Base-by-base conservation (phyloP, 805 yeast genomes). In the Ogataea dorogensis region DNA sequence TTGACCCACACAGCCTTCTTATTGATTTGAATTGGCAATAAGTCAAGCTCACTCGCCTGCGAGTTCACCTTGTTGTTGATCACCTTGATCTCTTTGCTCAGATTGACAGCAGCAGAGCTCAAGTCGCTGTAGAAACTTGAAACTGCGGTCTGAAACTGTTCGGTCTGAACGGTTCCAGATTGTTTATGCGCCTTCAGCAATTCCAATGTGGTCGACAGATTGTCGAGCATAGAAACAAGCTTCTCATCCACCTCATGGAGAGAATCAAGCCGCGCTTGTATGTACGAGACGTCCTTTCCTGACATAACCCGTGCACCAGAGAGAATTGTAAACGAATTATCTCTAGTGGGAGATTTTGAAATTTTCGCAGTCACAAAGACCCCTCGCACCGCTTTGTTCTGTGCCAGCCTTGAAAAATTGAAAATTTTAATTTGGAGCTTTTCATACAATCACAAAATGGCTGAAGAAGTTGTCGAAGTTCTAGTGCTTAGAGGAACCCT, bases 401-500 rank as follows among this genome's bases (percentile, higher is more conserved):
- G 28, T 24, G 33, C 33, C 27, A 20, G 31, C 21, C 31, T 33
- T 38, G 46, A 38, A 42, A 42, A 33, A 31, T 42, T 35, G 39
- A 42, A 42, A 42, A 42, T 42, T 42, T 43, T 43, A 40, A 43
- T 27, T 30, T 19, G n/a, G 21, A 32, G 32, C 31, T 36, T 20
- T 42, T 33, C 38, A 43, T 38, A 36, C 26, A 40, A 31, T 35
- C 37, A 36, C 33, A 63, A 46, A 58, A 83, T 83, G 89, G 75
- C 88, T 71, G 78, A 77, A 64, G 54, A 51, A 39, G 52, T 50
- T 42, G 82, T 78, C 73, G 97, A 89, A 86, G 95, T 89, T 81
- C 81, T 91, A 78, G 96, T 91, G 73, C 86, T 93, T 72, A 89
- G 98, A 83, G 99, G 98, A 71, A 86, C 98, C 81, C 84, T 93